Evolutionary conservation across 2,329 filamentous ascomycete species (phyloP), one percentile per base, ranked within the genome.

Genomic region (Ophiostoma populinum): DNA sequence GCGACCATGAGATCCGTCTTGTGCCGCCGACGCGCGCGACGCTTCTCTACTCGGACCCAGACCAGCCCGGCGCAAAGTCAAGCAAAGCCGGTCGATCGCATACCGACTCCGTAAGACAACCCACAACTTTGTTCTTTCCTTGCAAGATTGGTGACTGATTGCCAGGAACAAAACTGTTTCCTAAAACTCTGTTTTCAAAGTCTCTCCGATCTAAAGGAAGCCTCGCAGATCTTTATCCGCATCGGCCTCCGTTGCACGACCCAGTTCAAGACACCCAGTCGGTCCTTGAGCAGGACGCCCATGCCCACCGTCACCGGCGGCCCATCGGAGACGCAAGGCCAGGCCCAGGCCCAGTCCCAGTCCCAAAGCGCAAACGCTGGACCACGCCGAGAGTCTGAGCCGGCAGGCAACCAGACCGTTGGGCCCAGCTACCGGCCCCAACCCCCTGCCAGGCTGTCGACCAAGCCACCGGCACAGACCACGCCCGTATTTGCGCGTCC

Each of bases 101-200:
- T n/a, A n/a, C n/a, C n/a, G n/a, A n/a, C n/a, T n/a, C n/a, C n/a
- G n/a, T n/a, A n/a, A n/a, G n/a, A n/a, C n/a, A n/a, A n/a, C n/a
- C n/a, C n/a, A n/a, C n/a, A n/a, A n/a, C n/a, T n/a, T n/a, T n/a
- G n/a, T n/a, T n/a, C n/a, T n/a, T n/a, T n/a, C n/a, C n/a, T n/a
- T n/a, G n/a, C n/a, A n/a, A n/a, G n/a, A n/a, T n/a, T n/a, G n/a
- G n/a, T n/a, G n/a, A n/a, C n/a, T n/a, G n/a, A n/a, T n/a, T 32
- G 31, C 2, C 34, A 27, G 18, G 3, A 6, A 13, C 25, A n/a
- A 9, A 25, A 38, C 7, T 38, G 36, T 7, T 40, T 39, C 19
- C 26, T 45, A 18, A 43, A 38, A 36, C 29, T 45, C 10, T 45
- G 41, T 19, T 45, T 45, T n/a, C 33, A 37, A n/a, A 39, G 39